phyloP scores from a whole-genome alignment of 176 grass and related monocot species.

The Cenchrus americanus region DNA sequence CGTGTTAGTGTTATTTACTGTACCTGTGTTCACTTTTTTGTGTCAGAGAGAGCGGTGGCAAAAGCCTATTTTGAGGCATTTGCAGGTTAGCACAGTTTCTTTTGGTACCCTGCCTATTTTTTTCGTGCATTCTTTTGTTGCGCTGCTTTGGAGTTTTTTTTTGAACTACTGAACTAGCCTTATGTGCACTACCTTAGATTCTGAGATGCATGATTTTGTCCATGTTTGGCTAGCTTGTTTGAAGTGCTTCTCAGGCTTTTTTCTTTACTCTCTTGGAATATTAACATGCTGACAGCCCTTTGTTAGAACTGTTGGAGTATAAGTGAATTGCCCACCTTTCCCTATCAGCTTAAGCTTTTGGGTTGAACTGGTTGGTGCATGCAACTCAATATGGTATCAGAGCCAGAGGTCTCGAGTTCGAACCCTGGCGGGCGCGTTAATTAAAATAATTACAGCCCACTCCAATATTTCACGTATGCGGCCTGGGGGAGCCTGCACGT shows the following conservation, averaged over 20 bases:
- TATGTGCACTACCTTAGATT: not conserved
- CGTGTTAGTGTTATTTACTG: not conserved
- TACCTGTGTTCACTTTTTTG: constrained; percentile 29
- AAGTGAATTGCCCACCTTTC: no score
- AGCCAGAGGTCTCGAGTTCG: no score
- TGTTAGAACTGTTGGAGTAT: no score
- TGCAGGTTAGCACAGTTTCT: constrained; percentile 71
- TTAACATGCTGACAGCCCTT: not conserved
- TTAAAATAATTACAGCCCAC: no score
- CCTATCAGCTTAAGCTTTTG: no score
- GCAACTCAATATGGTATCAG: no score
- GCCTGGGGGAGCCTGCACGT: no score
- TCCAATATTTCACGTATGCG: no score
- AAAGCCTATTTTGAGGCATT: constrained; percentile 92
- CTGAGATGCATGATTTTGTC: not conserved
- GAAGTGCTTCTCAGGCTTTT: not conserved
- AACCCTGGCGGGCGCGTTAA: no score
- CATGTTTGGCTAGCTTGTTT: not conserved
- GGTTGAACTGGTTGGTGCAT: no score
- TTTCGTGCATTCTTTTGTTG: constrained; percentile 24
- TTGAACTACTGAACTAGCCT: not conserved
- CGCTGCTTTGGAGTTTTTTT: not conserved
- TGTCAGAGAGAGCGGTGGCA: constrained; percentile 91
- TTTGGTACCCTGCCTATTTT: constrained; percentile 4
- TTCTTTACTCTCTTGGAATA: not conserved